Evolutionary conservation across 768 basidiomycete genomes (phyloP), one percentile per base, ranked within the genome.

Genomic region (Lactifluus subvellereus): DNA sequence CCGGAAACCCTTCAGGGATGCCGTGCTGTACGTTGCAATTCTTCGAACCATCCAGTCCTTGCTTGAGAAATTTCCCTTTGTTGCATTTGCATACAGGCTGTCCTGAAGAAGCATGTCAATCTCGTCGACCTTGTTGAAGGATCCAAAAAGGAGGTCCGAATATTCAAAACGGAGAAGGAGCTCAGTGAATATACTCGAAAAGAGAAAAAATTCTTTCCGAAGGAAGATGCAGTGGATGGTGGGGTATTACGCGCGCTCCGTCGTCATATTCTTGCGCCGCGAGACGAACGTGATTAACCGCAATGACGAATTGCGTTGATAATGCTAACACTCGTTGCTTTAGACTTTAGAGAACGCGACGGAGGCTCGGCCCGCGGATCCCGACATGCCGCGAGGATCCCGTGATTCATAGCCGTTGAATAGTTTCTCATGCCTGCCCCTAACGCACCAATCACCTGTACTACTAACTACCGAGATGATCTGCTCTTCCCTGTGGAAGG

Each of bases 61-160:
- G 59, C 3, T 13, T 47, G 55, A 58, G 51, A 20, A n/a, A 60
- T 0, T 33, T 54, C 16, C 30, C 2, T 5, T 43, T 35, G 10
- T 6, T 54, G 10, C n/a, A 1, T 3, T 45, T 37, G 22, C 4
- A 9, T 27, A 14, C 27, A 59, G 54, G 62, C n/a, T 4, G 57
- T 59, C 32, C n/a, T 9, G 20, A 18, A 13, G 38, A 59, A 59
- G 22, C 53, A 72, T 13, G 70, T 77, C 50, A 74, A 77, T 48
- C 66, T 75, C 4, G 66, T 73, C 27, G 72, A 76, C 51, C 68
- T 77, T 43, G 49, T 75, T 20, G 62, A 73, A 20, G 57, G 67
- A 0, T 60, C 37, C 1, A 55, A 58, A 16, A 65, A 65, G 1
- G 63, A 59, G 6, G 70, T 76, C 6, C 51, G 11, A 0, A 50